A percentile compares a stretch with the other conserved stretches of the same genome.
phyloP scores from a whole-genome alignment of 306 rosid genomes.

The Ormosia semicastrata region DNA sequence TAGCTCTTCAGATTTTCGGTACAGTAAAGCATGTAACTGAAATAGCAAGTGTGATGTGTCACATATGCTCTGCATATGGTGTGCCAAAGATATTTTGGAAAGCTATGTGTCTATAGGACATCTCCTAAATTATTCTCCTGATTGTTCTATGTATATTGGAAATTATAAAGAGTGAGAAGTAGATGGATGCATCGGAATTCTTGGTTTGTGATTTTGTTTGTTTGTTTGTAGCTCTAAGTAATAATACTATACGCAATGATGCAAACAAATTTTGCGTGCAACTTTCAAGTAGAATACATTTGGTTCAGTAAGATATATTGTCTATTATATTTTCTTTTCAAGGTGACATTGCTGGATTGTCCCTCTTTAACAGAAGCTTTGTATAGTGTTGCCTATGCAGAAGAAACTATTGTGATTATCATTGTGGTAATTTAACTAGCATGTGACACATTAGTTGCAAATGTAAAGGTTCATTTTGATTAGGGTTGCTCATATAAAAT shows the following conservation, averaged over 20 bases:
- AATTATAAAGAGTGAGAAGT: conserved; percentile 3
- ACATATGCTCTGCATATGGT: neutral
- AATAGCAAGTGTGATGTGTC: neutral
- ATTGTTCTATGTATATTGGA: neutral
- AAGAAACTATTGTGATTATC: neutral
- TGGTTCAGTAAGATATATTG: neutral
- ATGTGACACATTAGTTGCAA: neutral
- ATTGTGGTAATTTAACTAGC: conserved; percentile 3
- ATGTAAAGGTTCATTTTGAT: conserved; percentile 7
- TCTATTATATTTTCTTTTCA: conserved; percentile 11
- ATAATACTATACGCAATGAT: conserved; percentile 20
- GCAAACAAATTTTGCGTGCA: conserved; percentile 15
- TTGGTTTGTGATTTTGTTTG: conserved; percentile 9
- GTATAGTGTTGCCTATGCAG: neutral
- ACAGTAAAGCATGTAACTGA: neutral
- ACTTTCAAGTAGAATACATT: neutral
- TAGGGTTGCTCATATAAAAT: conserved; percentile 17
- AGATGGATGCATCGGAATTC: neutral
- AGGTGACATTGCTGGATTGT: neutral
- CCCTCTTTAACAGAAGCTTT: neutral
- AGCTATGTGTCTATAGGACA: conserved; percentile 4
- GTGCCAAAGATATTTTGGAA: neutral
- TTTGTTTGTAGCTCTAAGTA: neutral
- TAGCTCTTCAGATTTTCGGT: neutral
- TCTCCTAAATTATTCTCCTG: conserved; percentile 19